phyloP scores from a whole-genome alignment of 2,329 filamentous ascomycete genomes.

The Fusarium nurragi region DNA sequence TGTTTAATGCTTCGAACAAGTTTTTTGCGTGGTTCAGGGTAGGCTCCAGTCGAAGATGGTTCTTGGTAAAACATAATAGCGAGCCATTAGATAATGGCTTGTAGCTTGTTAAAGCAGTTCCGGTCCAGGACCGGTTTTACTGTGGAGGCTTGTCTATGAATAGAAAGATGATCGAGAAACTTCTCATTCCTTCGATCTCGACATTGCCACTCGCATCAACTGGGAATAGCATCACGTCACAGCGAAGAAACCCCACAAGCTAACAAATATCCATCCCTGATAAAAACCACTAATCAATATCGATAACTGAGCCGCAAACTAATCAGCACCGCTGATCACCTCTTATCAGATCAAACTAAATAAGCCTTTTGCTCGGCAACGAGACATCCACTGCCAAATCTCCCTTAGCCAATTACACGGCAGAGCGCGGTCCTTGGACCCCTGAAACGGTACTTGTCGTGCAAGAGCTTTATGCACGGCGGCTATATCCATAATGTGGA shows the following conservation, averaged over 20 bases:
- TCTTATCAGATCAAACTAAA: conserved; percentile 29
- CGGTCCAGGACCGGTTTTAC: neutral
- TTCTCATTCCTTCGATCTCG: neutral
- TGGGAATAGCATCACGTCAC: conserved; percentile 7
- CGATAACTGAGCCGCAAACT: conserved; percentile 18
- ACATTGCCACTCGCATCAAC: neutral
- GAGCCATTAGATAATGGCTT: neutral
- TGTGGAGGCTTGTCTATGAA: neutral
- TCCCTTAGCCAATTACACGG: conserved; percentile 25
- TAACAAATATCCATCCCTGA: neutral
- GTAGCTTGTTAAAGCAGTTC: neutral
- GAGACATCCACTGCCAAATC: conserved; percentile 10
- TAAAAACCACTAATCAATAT: conserved; percentile 11
- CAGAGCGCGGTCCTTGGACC: conserved; percentile 28
- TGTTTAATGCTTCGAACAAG: too few species aligned
- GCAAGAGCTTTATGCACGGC: conserved; percentile 34
- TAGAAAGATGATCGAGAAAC: neutral
- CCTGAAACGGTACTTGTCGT: conserved; percentile 33
- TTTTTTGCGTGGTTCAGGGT: too few species aligned
- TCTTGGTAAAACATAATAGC: neutral
- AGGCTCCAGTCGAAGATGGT: too few species aligned
- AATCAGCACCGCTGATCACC: conserved; percentile 19
- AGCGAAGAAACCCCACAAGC: neutral
- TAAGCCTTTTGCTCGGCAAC: conserved; percentile 27
- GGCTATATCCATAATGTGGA: conserved; percentile 39